Evolutionary conservation across 148 eudicot genomes (phyloP).

Genomic region (Simmondsia chinensis): DNA sequence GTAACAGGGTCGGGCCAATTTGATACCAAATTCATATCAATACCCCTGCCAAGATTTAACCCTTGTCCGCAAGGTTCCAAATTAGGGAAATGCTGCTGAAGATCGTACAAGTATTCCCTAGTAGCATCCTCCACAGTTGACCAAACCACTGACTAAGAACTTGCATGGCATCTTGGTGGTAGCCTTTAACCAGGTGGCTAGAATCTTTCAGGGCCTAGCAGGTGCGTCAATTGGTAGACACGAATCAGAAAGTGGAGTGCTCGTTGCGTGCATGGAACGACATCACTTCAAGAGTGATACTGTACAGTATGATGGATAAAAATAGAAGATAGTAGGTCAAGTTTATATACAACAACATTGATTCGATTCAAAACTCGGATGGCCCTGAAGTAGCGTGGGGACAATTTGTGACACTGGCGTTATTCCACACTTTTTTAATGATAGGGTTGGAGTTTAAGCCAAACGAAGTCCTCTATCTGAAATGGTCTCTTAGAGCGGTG

Average conservation of each 20-base stretch:
- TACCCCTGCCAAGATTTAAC: too few relatives aligned
- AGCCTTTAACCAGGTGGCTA: background rate
- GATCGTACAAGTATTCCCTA: background rate
- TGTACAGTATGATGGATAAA: too few relatives aligned
- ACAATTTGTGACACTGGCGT: background rate
- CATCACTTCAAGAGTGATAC: too few relatives aligned
- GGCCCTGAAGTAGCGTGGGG: background rate
- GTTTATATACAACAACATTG: background rate
- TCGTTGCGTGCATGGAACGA: background rate
- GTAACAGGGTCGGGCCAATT: too few relatives aligned
- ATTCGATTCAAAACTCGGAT: background rate
- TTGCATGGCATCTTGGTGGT: background rate
- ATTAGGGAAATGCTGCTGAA: background rate
- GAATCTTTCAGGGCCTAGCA: background rate
- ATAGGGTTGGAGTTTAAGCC: background rate
- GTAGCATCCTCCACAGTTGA: background rate
- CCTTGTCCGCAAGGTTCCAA: background rate
- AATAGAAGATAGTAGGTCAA: background rate
- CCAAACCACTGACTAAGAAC: background rate
- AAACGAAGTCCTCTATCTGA: background rate
- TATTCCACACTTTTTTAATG: background rate
- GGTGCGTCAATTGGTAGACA: too few relatives aligned
- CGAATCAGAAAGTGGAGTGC: background rate
- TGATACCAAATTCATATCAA: too few relatives aligned
- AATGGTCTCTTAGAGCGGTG: background rate